Base-by-base conservation (phyloP, 371 early-diverging fungal genomes). In the Sporodiniella umbellata region DNA sequence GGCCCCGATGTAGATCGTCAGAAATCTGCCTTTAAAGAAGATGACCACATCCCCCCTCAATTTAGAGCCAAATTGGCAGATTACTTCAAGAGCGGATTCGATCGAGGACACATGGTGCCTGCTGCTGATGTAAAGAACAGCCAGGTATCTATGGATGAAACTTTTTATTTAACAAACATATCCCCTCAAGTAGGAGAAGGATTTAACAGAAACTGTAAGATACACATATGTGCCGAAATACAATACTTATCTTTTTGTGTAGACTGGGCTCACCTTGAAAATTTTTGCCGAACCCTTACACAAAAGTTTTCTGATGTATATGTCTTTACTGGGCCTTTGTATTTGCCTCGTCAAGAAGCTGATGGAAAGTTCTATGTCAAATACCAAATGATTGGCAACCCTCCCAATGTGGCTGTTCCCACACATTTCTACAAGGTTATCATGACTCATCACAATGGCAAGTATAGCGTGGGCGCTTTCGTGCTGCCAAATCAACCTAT, bases 341-440 rank as follows among this genome's bases (percentile, higher is more conserved):
- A 91, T 53, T 62, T 91, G 40, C 92, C 92, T 1, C 73, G 80
- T 39, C 78, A 83, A 48, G 86, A 85, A 49, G 72, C 71, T 17
- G 76, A 81, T 56, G 72, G 79, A 35, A 87, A 88, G 62, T 86
- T 75, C 62, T 87, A 88, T 50, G 88, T 94, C 28, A 86, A 85
- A 45, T 93, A 94, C 56, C 87, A 96, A 69, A 86, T 95, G 43
- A 89, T 96, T 44, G 95, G 95, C 2, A 79, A 83, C 43, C 87
- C 91, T 19, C 91, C 92, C 48, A 91, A 91, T 46, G 84, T 90
- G 15, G 93, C 91, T 8, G 96, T 96, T 1, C 95, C 96, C 3
- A 95, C 95, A 4, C 95, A 94, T 54, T 93, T 94, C 60, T 96
- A 81, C 76, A 96, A 96, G 73, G 86, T 89, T 33, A 81, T 92